Evolutionary conservation across 2,329 filamentous ascomycete species (phyloP), one percentile per base, ranked within the genome.

Genomic region (Diplodia corticola): DNA sequence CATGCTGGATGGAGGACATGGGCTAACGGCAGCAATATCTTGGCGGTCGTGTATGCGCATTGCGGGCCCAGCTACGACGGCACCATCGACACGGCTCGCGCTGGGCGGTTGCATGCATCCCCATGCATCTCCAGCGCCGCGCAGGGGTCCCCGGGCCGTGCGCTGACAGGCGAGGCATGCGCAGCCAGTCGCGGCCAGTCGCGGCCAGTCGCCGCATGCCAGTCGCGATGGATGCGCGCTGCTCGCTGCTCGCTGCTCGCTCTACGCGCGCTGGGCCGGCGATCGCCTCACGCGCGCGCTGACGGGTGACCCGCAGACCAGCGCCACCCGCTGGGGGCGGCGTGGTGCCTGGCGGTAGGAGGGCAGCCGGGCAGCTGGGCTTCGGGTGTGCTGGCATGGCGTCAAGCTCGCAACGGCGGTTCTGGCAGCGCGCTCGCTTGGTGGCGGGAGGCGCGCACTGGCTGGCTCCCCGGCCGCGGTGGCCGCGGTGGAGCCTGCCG

Each of bases 41-140:
- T 61, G 57, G 57, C 57, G 26, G 57, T 61, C 57, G 57, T 61
- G 57, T 61, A 49, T 61, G 57, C 54, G 54, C 20, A 35, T 9
- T 57, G 54, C 55, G 24, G 55, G 55, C 55, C 26, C 33, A n/a
- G 57, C 57, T 61, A 61, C 57, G 37, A 48, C 57, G 57, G 57
- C 57, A 49, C 57, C 57, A 61, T 61, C 44, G 57, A 49, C 57
- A 10, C 57, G 57, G 57, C 57, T 61, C 40, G 40, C 55, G 33
- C 55, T 60, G 55, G 55, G 55, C 55, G 57, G 35, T 24, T 61
- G 22, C 57, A 35, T 57, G 51, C 26, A 28, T 13, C 50, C 50
- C 28, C 57, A 35, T 57, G 51, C 26, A 28, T 13, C 50, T 26
- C 28, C 48, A 12, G 22, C 49, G 17, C 49, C 13, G 26, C n/a